Percentiles rank a stretch among this genome's conserved stretches.
Evolutionary conservation across 2,329 filamentous ascomycete species (phyloP).

Genomic region (Sclerotinia minor): DNA sequence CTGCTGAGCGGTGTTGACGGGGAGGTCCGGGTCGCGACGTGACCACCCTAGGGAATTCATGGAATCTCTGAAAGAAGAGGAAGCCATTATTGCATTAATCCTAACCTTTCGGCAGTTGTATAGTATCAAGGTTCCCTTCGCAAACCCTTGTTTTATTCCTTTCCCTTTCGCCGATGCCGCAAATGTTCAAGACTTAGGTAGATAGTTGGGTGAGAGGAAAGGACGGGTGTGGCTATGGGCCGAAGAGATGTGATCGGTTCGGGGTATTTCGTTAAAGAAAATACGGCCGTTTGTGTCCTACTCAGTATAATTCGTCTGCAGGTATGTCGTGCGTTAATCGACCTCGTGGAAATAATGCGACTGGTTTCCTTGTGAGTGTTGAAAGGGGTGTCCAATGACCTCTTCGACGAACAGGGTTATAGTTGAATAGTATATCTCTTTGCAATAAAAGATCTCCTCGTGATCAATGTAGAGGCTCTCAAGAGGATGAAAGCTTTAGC

Average conservation of each 20-base stretch:
- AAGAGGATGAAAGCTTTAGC: constrained; percentile 24
- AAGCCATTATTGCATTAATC: constrained; percentile 64
- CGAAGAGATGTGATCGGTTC: constrained; percentile 26
- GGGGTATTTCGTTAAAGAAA: constrained; percentile 24
- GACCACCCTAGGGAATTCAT: constrained; percentile 96
- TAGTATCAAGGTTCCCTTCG: constrained; percentile 27
- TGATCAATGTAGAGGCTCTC: constrained; percentile 33
- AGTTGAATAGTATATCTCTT: constrained; percentile 15
- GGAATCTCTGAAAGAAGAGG: constrained; percentile 85
- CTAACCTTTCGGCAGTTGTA: constrained; percentile 35
- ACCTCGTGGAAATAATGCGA: constrained; percentile 36
- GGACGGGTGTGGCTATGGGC: constrained; percentile 26
- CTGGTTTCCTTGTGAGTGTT: constrained; percentile 30
- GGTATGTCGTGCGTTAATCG: constrained; percentile 41
- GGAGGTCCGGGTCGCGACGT: constrained; percentile 74
- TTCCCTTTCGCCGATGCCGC: constrained; percentile 11
- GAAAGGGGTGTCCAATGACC: constrained; percentile 42
- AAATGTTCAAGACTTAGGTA: constrained; percentile 22
- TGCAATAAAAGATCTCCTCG: constrained; percentile 29
- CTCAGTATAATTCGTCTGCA: constrained; percentile 33
- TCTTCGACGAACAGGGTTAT: constrained; percentile 31
- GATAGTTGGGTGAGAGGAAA: constrained; percentile 17
- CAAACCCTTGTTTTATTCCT: constrained; percentile 9
- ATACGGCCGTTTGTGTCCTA: constrained; percentile 26
- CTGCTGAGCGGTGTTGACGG: constrained; percentile 70